phyloP scores from a whole-genome alignment of 257 asterid species.

The Fraxinus pennsylvanica region DNA sequence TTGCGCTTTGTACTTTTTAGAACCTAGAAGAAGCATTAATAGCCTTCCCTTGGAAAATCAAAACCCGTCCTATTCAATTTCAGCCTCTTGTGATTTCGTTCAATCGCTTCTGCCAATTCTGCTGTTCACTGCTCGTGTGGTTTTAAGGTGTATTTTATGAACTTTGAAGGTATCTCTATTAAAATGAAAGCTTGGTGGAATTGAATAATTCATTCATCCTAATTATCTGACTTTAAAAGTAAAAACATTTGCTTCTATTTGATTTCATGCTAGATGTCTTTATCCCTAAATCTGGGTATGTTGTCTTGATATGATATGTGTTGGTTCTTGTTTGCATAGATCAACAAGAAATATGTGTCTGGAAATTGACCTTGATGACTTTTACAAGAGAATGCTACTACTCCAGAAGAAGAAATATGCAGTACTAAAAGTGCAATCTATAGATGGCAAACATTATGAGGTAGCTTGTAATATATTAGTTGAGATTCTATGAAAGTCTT shows the following conservation, averaged over 20 bases:
- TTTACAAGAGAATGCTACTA: constrained; percentile 93
- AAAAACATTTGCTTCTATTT: neutral
- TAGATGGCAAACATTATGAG: constrained; percentile 72
- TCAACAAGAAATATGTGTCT: constrained; percentile 91
- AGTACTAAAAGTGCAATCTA: constrained; percentile 80
- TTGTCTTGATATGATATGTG: constrained; percentile 13
- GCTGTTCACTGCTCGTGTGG: too few relatives aligned
- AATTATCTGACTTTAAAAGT: constrained; percentile 19
- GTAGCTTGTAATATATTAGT: constrained; percentile 38
- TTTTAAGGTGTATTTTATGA: too few relatives aligned
- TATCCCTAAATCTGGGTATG: constrained; percentile 4
- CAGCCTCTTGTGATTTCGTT: too few relatives aligned
- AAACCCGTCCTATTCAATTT: too few relatives aligned
- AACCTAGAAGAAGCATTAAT: too few relatives aligned
- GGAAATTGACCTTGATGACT: constrained; percentile 95
- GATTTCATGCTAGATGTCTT: neutral
- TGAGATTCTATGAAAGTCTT: constrained; percentile 17
- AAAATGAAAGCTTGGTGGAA: constrained; percentile 12
- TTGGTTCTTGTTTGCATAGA: constrained; percentile 45
- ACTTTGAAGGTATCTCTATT: constrained; percentile 20
- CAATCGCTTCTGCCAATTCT: too few relatives aligned
- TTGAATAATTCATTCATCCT: constrained; percentile 9
- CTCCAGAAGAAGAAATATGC: constrained; percentile 98
- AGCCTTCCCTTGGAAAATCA: too few relatives aligned
- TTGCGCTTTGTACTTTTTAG: too few relatives aligned